Conservation (phyloP, 2,329 filamentous ascomycete species). For the Beauveria rudraprayagi region DNA sequence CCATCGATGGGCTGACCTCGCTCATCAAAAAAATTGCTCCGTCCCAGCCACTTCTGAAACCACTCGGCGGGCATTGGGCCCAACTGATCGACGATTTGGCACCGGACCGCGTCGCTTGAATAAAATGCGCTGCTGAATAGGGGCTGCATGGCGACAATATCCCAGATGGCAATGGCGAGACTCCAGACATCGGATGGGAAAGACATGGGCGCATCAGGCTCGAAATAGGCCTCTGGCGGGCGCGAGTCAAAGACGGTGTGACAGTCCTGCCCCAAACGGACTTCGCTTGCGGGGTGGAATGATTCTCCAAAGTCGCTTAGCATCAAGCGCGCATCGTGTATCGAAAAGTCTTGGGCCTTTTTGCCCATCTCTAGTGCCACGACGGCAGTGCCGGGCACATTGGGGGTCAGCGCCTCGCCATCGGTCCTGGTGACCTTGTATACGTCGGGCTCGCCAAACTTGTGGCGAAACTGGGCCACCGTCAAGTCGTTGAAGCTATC, state of each 20-base stretch:
- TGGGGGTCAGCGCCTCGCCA: neutral
- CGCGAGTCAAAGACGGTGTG: neutral
- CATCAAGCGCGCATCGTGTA: neutral
- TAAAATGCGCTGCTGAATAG: neutral
- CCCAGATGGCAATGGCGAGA: constrained; percentile 3
- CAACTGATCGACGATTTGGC: constrained; percentile 5
- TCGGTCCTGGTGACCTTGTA: neutral
- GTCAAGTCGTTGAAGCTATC: neutral
- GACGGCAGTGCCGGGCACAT: neutral
- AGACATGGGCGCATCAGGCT: neutral
- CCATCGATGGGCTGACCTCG: neutral
- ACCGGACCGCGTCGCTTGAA: neutral
- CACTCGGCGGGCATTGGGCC: constrained; percentile 11
- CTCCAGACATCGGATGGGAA: constrained; percentile 6
- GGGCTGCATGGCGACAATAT: constrained; percentile 1
- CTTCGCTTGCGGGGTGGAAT: neutral
- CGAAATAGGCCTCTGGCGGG: neutral
- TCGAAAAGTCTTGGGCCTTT: neutral
- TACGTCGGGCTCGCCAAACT: neutral
- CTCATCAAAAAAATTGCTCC: neutral
- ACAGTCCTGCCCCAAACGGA: neutral
- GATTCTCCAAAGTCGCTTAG: neutral
- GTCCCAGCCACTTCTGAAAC: constrained; percentile 7
- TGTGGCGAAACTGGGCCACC: neutral
- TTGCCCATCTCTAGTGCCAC: neutral